Base-by-base conservation (phyloP, 768 basidiomycete genomes). In the Podaxis mareebaensis region DNA sequence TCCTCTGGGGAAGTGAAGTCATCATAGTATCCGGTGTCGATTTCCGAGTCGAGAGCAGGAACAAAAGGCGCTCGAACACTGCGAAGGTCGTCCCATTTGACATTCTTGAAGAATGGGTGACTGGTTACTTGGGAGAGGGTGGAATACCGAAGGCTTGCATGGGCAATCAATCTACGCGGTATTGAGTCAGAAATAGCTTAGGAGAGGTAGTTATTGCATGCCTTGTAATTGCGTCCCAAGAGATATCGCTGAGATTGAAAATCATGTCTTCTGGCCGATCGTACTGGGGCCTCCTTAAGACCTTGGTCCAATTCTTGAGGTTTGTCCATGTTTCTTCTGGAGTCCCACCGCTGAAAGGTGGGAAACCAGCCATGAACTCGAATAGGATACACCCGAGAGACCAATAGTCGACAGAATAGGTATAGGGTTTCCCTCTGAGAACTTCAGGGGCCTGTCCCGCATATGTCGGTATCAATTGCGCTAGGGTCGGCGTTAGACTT, bases 241-340 rank as follows among this genome's bases (percentile, higher is more conserved):
- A 94, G 13, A 89, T 76, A 72, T 99, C 96, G 1, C 86, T 85
- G 68, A 99, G 79, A 75, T 99, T 99, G 83, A 99, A 99, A 66
- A 99, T 93, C 46, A 95, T 81, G 74, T 99, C 97, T 73, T 99
- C 96, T 2, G 93, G 92, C 67, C 91, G 90, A 73, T 98, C 96
- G 69, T 99, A 99, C 68, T 95, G 90, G 2, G 97, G 97, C 62
- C 97, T 76, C n/a, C 90, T 81, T 4, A 99, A 81, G 1, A 95
- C 94, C 66, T 91, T 91, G 17, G 89, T 87, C 97, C 97, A 99
- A 73, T 98, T 98, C 77, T 98, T 98, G 65, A 99, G 78, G 76
- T 99, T 99, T 15, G 94, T 94, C 97, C 97, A 99, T 0, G 97
- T 99, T 76, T 99, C 97, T 67, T 99, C 95, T 0, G 95, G 92